Base-by-base conservation (phyloP, 441 rosid species). In the Cnidoscolus chayamansa region DNA sequence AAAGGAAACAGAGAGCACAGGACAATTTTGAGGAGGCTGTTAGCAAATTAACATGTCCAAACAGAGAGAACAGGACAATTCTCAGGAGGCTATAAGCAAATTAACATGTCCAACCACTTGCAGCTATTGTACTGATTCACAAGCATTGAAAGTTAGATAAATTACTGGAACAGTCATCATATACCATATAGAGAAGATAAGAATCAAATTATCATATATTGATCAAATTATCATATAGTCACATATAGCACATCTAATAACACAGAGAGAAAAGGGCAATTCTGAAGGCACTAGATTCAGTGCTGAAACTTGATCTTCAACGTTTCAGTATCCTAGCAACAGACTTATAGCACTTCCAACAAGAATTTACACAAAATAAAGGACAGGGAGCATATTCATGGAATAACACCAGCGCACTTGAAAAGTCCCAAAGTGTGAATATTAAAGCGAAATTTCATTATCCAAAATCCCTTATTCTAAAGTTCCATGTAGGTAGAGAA, bases 361-460 rank as follows among this genome's bases (percentile, higher is more conserved):
- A 62, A 61, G 58, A 35, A 70, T 32, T 61, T n/a, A 15, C 7
- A 65, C 17, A 25, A 11, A 13, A 64, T 35, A 3, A n/a, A 8
- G 40, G 31, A n/a, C 1, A 45, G 4, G 17, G 65, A 65, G 15
- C 7, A 62, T 25, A 68, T 68, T 0, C 7, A 62, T 43, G 35
- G 37, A 7, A 47, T 12, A 63, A 4, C 10, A 64, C 10, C 30
- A 19, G 2, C n/a, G 20, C 32, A 40, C 4, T 17, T 11, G 10
- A 73, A 65, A 9, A 65, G 65, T 65, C 65, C 20, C 65, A 65
- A 56, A 12, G 19, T 31, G 10, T 54, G 16, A 59, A 35, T 16
- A n/a, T 15, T 53, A 51, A 11, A 62, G 20, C 7, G 20, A 68
- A 37, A 40, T 50, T 30, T 61, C 56, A 37, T 4, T 53, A 63